A percentile compares a stretch with the other conserved stretches of the same genome.
Evolutionary conservation across 306 rosid species (phyloP).

Genomic region (Casuarina glauca): DNA sequence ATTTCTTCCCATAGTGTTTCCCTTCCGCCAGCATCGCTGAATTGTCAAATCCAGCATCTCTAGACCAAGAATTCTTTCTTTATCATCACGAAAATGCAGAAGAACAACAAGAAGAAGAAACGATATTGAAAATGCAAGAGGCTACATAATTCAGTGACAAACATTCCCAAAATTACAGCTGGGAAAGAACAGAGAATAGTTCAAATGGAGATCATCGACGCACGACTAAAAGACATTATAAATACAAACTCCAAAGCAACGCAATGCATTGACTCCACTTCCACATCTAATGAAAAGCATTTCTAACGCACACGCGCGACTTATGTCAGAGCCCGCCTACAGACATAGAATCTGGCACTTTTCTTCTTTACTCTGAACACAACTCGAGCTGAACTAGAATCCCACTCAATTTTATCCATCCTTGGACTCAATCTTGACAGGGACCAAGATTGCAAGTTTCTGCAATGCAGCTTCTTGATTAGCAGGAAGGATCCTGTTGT

Average conservation of each 20-base stretch:
- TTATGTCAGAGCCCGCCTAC: background rate
- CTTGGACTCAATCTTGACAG: background rate
- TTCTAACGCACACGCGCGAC: background rate
- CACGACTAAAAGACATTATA: background rate
- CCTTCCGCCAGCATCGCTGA: too few relatives aligned
- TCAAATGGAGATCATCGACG: background rate
- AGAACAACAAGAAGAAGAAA: background rate
- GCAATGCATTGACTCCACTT: conserved; percentile 9
- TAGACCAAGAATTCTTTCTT: too few relatives aligned
- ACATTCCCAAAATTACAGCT: background rate
- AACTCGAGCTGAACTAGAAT: background rate
- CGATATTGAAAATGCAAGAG: background rate
- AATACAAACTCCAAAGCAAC: background rate
- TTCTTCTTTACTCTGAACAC: background rate
- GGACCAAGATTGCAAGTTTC: conserved; percentile 24
- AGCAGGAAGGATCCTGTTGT: conserved; percentile 13
- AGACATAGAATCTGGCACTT: background rate
- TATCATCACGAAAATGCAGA: too few relatives aligned
- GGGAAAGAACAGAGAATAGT: background rate
- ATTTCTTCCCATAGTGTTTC: too few relatives aligned
- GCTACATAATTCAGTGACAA: background rate
- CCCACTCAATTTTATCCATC: background rate
- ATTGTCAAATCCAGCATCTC: too few relatives aligned
- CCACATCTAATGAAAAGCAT: background rate
- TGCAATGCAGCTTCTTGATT: conserved; percentile 27